Evolutionary conservation across 2,329 filamentous ascomycete genomes (phyloP), one percentile per base, ranked within the genome.

Genomic region (Zarea fungicola): DNA sequence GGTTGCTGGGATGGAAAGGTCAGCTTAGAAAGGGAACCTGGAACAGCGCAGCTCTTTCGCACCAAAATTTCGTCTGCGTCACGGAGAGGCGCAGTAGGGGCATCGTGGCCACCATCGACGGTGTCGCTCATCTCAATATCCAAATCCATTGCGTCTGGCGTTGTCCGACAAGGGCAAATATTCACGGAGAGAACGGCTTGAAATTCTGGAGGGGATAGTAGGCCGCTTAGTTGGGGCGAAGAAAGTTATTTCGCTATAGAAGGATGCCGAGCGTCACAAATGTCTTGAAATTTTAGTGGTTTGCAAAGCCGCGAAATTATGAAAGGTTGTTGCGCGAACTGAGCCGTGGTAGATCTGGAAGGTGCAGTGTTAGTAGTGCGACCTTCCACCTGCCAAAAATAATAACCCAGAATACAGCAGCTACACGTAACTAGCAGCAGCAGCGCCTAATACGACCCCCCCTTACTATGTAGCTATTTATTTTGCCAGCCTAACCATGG

Each of bases 61-160:
- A 70, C 67, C 39, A 70, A 53, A 39, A 70, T 70, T 42, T 70
- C 67, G 40, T 69, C 65, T 42, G 58, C 63, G 34, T 45, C 56
- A 25, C 57, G 57, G n/a, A 57, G 45, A 34, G 65, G 62, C 41
- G 51, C 42, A 41, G 61, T 42, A 19, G 56, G 59, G n/a, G 49
- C 54, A 34, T 64, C 63, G 32, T 59, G 58, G 21, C 51, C 52
- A 51, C 51, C 65, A 31, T 73, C 69, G 25, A 69, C 72, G 28
- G 77, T 73, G 55, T 87, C 72, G 58, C 83, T 85, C 82, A 89
- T 87, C 55, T 88, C 85, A 49, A 89, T 83, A 48, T 81, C 78
- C 57, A 79, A 70, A 65, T 89, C 85, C 83, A 88, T 83, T 49
- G 56, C 74, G 51, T n/a, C 54, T 55, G 14, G 19, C 31, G 18